Evolutionary conservation across 257 asterid species (phyloP), one percentile per base, ranked within the genome.

Genomic region (Solanum tacnaense): DNA sequence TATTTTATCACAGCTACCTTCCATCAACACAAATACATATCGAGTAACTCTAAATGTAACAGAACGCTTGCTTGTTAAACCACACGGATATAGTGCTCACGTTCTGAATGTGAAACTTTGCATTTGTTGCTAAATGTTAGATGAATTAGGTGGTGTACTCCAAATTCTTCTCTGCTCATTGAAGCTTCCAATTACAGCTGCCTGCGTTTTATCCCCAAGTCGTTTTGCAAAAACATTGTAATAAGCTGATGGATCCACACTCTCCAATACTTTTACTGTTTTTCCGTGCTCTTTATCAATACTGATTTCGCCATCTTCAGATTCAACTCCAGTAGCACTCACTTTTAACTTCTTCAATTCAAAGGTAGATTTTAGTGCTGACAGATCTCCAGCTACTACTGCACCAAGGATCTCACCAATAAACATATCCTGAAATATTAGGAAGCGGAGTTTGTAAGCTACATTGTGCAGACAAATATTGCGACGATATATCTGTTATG

Each of bases 341-440:
- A 96, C 93, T 73, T 86, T 25, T 31, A 96, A 78, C 0, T 76
- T 91, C 90, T 82, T 90, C 79, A 5, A 31, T 71, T 62, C 90
- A 75, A 91, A 94, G 3, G 76, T 82, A 13, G 94, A 70, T 49
- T 92, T 92, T 18, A 94, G 86, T 36, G 82, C 73, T 9, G 94
- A 85, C 20, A 52, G 60, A 83, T 95, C 91, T 1, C 95, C 96
- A 12, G 90, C 93, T 82, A 94, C 71, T 34, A 95, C 93, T 52
- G 95, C 98, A 68, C 99, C 98, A 34, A 95, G 92, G 76, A 92
- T 92, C 87, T 96, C 99, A 41, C 99, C 98, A 23, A 93, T 29
- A 89, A 96, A 96, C n/a, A 78, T 88, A 75, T 94, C 96, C 99
- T 96, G 87, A 20, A 68, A 85, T 6, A 18, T 85, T 13, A 27